Percentiles rank a stretch among this genome's conserved stretches.
phyloP scores from a whole-genome alignment of 176 grass and related monocot species.

The Oryza meridionalis region DNA sequence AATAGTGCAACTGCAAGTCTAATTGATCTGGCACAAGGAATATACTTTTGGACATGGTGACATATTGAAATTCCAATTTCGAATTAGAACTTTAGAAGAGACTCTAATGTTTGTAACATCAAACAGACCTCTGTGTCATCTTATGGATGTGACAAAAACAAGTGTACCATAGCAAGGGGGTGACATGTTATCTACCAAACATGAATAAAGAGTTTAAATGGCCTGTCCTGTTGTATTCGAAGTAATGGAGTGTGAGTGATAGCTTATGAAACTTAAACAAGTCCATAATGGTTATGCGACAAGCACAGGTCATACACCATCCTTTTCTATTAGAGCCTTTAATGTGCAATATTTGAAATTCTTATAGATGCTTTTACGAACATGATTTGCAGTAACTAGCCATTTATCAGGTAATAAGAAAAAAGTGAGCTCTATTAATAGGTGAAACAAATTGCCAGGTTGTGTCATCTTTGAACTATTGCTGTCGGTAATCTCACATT shows the following conservation, averaged over 20 bases:
- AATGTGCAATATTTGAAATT: background rate
- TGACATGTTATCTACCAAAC: slow-evolving; percentile 19
- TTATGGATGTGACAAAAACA: slow-evolving; percentile 28
- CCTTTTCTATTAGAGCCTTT: slow-evolving; percentile 16
- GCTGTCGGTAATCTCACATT: background rate
- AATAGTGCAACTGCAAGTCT: slow-evolving; percentile 15
- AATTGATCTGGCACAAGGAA: slow-evolving; percentile 25
- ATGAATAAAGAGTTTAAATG: slow-evolving; percentile 29
- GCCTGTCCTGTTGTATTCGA: slow-evolving; percentile 14
- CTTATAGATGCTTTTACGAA: background rate
- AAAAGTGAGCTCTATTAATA: background rate
- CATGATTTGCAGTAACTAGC: slow-evolving; percentile 26
- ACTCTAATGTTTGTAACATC: slow-evolving; percentile 7
- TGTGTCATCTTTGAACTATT: background rate
- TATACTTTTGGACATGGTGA: slow-evolving; percentile 17
- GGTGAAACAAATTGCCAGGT: slow-evolving; percentile 23
- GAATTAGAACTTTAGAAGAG: background rate
- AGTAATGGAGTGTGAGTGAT: slow-evolving; percentile 14
- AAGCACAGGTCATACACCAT: background rate
- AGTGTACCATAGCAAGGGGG: slow-evolving; percentile 14
- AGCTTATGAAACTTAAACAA: slow-evolving; percentile 9
- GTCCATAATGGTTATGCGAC: background rate
- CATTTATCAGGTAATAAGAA: background rate
- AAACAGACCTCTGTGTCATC: slow-evolving; percentile 1
- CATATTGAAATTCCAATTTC: background rate